These are phyloP conservation scores for Fraxinus baroniana DNA, from an alignment of 305 asterid species.

Conservation along the genomic window DNA sequence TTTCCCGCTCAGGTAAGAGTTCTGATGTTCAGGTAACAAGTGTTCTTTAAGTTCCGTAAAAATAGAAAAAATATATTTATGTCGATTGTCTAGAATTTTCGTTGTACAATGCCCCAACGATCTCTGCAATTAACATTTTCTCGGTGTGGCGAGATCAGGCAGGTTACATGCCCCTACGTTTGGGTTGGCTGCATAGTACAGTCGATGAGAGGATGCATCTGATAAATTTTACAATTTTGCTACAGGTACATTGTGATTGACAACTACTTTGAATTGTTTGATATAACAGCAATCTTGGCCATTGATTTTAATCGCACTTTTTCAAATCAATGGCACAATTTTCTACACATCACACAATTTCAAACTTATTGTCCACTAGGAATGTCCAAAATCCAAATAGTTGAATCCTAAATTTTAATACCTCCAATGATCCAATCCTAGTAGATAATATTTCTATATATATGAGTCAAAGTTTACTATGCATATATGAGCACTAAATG, in stretches of 20 bases:
- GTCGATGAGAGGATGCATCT: background rate
- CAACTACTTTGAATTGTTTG: no score
- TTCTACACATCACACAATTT: no score
- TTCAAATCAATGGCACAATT: no score
- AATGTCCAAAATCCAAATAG: no score
- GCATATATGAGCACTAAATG: background rate
- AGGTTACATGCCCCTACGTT: background rate
- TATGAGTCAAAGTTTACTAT: background rate
- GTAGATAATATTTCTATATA: background rate
- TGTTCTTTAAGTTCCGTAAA: background rate
- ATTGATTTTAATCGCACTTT: no score
- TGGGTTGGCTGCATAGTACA: background rate
- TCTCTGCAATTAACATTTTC: background rate
- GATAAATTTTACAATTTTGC: background rate
- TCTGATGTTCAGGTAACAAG: background rate
- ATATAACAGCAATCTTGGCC: no score
- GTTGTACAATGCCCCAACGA: background rate
- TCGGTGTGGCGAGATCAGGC: background rate
- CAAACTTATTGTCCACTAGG: no score
- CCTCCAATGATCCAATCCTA: background rate
- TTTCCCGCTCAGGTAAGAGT: background rate
- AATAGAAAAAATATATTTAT: background rate
- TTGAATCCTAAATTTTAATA: background rate
- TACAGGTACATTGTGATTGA: no score
- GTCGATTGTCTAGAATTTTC: background rate